phyloP scores from a whole-genome alignment of 352 stramenopile species.

The Phytophthora cryptogea region DNA sequence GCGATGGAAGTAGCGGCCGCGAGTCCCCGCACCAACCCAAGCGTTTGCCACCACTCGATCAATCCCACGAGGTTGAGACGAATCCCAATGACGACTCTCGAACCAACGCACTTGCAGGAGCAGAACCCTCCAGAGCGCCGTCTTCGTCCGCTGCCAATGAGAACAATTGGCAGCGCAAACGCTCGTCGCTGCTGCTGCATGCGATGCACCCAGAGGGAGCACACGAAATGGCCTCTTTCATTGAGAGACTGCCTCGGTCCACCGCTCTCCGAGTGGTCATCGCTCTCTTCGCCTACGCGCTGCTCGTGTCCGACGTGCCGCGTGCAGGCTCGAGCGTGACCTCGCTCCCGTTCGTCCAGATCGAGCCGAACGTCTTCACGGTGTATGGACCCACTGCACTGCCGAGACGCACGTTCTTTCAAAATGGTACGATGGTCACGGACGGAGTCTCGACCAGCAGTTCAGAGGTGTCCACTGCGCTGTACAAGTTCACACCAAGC shows the following conservation, averaged over 20 bases:
- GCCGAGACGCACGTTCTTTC: conserved; percentile 30
- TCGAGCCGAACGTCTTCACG: conserved; percentile 59
- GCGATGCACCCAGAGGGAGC: conserved; percentile 26
- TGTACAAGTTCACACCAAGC: conserved; percentile 53
- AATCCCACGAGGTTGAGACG: conserved; percentile 10
- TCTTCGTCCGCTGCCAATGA: conserved; percentile 8
- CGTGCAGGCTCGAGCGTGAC: conserved; percentile 43
- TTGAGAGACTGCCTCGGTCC: conserved; percentile 20
- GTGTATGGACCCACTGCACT: conserved; percentile 45
- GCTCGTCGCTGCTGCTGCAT: conserved; percentile 26
- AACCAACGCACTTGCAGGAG: not conserved
- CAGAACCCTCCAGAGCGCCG: conserved; percentile 4
- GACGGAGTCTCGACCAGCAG: conserved; percentile 1
- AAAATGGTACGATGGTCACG: conserved; percentile 26
- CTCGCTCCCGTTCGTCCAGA: conserved; percentile 43
- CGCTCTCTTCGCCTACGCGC: conserved; percentile 46
- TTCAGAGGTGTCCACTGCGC: conserved; percentile 22
- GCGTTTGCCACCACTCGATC: not conserved
- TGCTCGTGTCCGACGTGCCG: conserved; percentile 50
- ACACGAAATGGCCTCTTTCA: conserved; percentile 18
- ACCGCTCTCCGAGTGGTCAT: conserved; percentile 37
- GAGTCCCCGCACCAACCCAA: conserved; percentile 2
- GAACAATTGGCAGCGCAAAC: conserved; percentile 24
- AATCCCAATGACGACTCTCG: not conserved
- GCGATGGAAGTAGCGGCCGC: conserved; percentile 1